Conservation (phyloP, 208 protist genomes). For the Paratrypanosoma confusum region DNA sequence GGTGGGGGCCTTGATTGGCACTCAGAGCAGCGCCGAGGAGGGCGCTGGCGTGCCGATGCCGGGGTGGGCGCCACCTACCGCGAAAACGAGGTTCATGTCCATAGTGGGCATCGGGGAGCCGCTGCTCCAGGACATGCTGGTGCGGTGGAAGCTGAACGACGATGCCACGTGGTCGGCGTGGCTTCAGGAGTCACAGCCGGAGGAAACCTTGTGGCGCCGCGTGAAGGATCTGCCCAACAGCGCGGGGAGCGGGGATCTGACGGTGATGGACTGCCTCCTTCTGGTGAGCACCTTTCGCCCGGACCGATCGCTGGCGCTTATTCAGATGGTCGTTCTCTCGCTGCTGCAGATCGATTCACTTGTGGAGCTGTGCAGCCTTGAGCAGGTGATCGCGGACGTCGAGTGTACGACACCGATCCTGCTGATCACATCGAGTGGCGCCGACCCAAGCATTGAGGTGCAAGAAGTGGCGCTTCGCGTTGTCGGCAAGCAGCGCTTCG, state of each 20-base stretch:
- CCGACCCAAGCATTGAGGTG: constrained; percentile 92
- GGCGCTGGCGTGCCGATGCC: constrained; percentile 22
- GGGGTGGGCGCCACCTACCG: constrained; percentile 43
- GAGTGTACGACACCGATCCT: constrained; percentile 68
- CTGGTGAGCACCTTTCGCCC: constrained; percentile 92
- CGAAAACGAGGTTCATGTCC: constrained; percentile 38
- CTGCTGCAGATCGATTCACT: constrained; percentile 60
- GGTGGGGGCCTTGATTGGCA: constrained; percentile 41
- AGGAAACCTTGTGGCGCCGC: constrained; percentile 65
- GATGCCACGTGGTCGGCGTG: constrained; percentile 60
- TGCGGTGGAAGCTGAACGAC: constrained; percentile 54
- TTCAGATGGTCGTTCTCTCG: constrained; percentile 46
- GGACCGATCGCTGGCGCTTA: constrained; percentile 88
- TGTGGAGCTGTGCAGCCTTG: constrained; percentile 52
- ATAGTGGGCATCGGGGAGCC: constrained; percentile 30
- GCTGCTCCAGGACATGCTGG: constrained; percentile 16
- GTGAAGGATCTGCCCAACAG: too few species aligned
- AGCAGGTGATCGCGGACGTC: constrained; percentile 38
- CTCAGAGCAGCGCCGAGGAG: constrained; percentile 4
- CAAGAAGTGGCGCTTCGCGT: constrained; percentile 73
- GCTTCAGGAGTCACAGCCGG: constrained; percentile 47
- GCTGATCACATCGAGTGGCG: constrained; percentile 89
- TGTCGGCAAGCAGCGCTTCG: constrained; percentile 71
- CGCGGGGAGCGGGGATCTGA: constrained; percentile 20
- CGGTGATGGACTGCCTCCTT: constrained; percentile 89